Percentiles rank a stretch among this genome's conserved stretches.
These are phyloP conservation scores for Fusarium palustre DNA, from an alignment of 2,329 filamentous ascomycete species.

Conservation along the genomic window DNA sequence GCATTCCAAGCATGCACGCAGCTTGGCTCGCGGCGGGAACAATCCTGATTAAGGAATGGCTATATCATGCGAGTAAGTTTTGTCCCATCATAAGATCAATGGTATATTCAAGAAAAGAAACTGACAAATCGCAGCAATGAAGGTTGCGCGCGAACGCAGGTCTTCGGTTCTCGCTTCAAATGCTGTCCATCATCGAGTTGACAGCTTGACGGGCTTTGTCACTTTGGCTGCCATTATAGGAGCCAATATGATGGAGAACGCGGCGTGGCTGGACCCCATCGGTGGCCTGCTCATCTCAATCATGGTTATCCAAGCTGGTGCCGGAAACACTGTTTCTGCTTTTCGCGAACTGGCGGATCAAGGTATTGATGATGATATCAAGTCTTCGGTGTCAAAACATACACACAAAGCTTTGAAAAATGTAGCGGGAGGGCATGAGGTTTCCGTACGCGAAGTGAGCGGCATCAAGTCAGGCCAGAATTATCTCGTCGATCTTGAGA, in stretches of 20 bases:
- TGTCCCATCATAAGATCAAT: not conserved
- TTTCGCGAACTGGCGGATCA: slow-evolving; percentile 92
- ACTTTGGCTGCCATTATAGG: slow-evolving; percentile 90
- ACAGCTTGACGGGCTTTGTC: slow-evolving; percentile 94
- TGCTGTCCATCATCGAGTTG: slow-evolving; percentile 94
- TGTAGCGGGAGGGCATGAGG: slow-evolving; percentile 65
- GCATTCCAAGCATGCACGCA: slow-evolving; percentile 86
- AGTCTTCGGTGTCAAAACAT: slow-evolving; percentile 75
- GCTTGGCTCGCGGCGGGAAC: slow-evolving; percentile 94
- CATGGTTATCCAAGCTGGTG: slow-evolving; percentile 92
- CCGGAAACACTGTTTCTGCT: slow-evolving; percentile 83
- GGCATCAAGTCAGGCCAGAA: slow-evolving; percentile 97
- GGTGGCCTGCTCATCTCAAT: slow-evolving; percentile 92
- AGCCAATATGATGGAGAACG: slow-evolving; percentile 85
- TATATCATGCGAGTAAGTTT: slow-evolving; percentile 93
- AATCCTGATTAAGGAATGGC: slow-evolving; percentile 94
- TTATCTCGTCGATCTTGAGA: slow-evolving; percentile 89
- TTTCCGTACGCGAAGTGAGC: slow-evolving; percentile 81
- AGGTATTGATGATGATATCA: slow-evolving; percentile 86
- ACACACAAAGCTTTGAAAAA: slow-evolving; percentile 68
- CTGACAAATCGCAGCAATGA: slow-evolving; percentile 76
- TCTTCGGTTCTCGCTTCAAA: slow-evolving; percentile 97
- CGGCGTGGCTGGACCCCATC: slow-evolving; percentile 93
- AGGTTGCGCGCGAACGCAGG: slow-evolving; percentile 92
- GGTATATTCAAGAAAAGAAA: not conserved